Evolutionary conservation across 495 filamentous ascomycete genomes (phyloP), one percentile per base, ranked within the genome.

Genomic region (Parmelia sp.): DNA sequence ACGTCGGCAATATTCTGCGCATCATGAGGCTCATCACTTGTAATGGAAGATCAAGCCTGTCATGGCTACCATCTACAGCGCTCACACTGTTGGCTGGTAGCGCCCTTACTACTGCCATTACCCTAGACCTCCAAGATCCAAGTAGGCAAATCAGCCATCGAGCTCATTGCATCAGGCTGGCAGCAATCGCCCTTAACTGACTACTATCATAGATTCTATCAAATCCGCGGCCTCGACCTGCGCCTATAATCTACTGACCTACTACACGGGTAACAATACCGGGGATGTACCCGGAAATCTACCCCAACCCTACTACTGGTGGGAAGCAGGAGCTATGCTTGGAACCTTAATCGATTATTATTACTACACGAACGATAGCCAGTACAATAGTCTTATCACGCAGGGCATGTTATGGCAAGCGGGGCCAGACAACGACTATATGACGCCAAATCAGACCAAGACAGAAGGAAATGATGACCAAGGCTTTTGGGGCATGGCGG

Each of bases 401-500:
- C 83, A 91, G 65, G 91, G 80, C 0, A 70, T 96, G 60, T 68
- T 88, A 3, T 88, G 83, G 72, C 92, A 96, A 73, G 83, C 80
- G 21, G 87, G 88, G 17, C 79, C 82, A 17, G 79, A 86, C 47
- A 73, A 76, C 14, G 82, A 91, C 62, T 94, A 85, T 71, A 90
- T 92, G 88, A 90, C 92, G 0, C 74, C 76, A 15, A 96, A 96
- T 72, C 90, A 96, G 69, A 89, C 88, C 31, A 81, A 85, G 64
- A 86, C 87, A 0, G 74, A 83, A 59, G 89, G 91, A 58, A 95
- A 95, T 73, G 90, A 95, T 68, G 90, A 95, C 71, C 91, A 94
- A 70, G 86, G 81, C 0, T 96, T 96, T 71, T 96, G 91, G 91
- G 91, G 80, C 37, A 86, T 95, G 73, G 80, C 89, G 5, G 89